Percentiles rank a stretch among this genome's conserved stretches.
Conservation (phyloP, 352 stramenopile species). For the Peronospora farinosa region DNA sequence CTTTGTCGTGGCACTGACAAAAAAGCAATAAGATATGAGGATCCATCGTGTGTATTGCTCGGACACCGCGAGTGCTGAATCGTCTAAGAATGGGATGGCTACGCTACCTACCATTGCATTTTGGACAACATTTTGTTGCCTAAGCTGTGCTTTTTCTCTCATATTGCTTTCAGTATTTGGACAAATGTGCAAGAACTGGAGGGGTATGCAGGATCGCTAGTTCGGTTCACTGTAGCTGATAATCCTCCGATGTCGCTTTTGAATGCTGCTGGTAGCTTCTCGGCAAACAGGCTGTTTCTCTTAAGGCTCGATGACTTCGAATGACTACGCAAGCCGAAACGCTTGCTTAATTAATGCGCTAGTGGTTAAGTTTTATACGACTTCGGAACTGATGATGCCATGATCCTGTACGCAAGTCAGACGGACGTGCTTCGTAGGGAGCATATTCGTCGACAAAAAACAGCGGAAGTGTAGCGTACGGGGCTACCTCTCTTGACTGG, state of each 20-base stretch:
- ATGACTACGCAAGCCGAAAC: too few relatives aligned
- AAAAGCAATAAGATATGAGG: constrained; percentile 35
- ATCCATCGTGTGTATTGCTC: constrained; percentile 36
- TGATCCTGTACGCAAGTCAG: constrained; percentile 31
- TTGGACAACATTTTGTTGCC: constrained; percentile 41
- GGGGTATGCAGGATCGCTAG: too few relatives aligned
- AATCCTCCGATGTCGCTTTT: too few relatives aligned
- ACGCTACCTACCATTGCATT: constrained; percentile 41
- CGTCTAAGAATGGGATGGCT: constrained; percentile 45
- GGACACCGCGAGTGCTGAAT: constrained; percentile 56
- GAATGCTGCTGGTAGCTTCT: too few relatives aligned
- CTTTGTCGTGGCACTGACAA: constrained; percentile 46
- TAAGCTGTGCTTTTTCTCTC: constrained; percentile 7
- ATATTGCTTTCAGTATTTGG: constrained; percentile 15
- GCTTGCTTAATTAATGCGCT: too few relatives aligned
- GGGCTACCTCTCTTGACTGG: constrained; percentile 44
- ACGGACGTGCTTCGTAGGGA: constrained; percentile 25
- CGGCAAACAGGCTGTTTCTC: too few relatives aligned
- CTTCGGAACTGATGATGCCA: constrained; percentile 41
- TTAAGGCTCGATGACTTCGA: too few relatives aligned
- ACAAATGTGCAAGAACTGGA: too few relatives aligned
- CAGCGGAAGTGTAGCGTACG: constrained; percentile 39
- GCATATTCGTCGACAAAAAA: constrained; percentile 33
- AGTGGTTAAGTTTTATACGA: constrained; percentile 15
- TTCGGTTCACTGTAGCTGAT: too few relatives aligned